Evolutionary conservation across 2,329 filamentous ascomycete species (phyloP).

Genomic region (Aspergillus tubingensis): DNA sequence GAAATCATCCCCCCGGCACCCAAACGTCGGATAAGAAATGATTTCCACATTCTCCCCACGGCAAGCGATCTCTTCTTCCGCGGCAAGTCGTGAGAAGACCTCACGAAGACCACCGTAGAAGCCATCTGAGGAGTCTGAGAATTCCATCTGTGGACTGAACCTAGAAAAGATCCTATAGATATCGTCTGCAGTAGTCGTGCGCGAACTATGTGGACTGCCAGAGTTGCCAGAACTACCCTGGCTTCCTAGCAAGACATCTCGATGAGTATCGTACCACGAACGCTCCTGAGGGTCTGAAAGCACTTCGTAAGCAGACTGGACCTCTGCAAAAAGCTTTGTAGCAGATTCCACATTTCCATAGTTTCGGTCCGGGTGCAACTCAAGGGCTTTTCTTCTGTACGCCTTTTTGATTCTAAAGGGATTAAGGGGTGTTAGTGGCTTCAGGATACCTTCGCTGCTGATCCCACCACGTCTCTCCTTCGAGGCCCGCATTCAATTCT

Average conservation of each 20-base stretch:
- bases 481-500: background rate
- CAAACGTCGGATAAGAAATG: conserved; percentile 78
- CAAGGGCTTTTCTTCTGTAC: conserved; percentile 85
- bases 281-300: conserved; percentile 93
- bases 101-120: conserved; percentile 81
- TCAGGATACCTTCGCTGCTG: background rate
- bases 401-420: conserved; percentile 78
- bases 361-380: conserved; percentile 94
- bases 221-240: conserved; percentile 51
- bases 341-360: conserved; percentile 80
- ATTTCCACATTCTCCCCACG: conserved; percentile 65
- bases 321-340: conserved; percentile 83
- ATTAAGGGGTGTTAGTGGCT: conserved; percentile 10
- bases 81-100: conserved; percentile 76
- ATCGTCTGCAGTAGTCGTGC: conserved; percentile 77
- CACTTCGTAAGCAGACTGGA: conserved; percentile 94
- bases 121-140: conserved; percentile 75
- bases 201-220: conserved; percentile 67
- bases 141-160: conserved; percentile 76
- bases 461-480: background rate
- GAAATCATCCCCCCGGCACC: conserved; percentile 71
- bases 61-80: conserved; percentile 76
- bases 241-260: conserved; percentile 76
- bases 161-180: conserved; percentile 75
- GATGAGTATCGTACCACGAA: conserved; percentile 96